Evolutionary conservation across 2,329 filamentous ascomycete species (phyloP).

Genomic region (Lasiodiplodia citricola): DNA sequence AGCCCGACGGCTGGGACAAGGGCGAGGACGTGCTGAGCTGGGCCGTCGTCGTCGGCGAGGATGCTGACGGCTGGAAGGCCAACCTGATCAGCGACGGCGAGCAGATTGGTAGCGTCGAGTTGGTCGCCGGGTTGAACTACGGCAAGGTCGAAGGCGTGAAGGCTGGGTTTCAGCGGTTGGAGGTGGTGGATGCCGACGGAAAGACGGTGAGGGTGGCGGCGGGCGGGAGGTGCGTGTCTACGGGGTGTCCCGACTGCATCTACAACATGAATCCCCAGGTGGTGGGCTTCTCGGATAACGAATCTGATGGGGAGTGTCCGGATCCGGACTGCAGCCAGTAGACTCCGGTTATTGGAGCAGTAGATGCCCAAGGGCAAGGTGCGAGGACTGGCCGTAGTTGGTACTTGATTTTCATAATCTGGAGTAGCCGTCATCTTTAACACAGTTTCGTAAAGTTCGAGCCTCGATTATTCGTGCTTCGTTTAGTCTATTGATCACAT

Average conservation of each 20-base stretch:
- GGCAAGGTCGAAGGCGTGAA: slow-evolving; percentile 3
- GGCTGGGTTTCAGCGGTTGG: slow-evolving; percentile 3
- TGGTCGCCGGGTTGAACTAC: slow-evolving; percentile 10
- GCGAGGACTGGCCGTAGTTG: not conserved
- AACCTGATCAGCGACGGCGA: not conserved
- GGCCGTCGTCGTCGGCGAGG: not conserved
- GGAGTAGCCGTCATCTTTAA: not conserved
- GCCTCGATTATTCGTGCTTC: not conserved
- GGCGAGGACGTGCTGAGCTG: slow-evolving; percentile 12
- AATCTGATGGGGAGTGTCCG: not conserved
- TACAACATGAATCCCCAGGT: slow-evolving; percentile 27
- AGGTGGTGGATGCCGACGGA: slow-evolving; percentile 2
- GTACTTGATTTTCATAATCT: not conserved
- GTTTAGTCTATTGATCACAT: not conserved
- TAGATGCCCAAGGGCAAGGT: not conserved
- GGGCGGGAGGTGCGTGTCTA: not conserved
- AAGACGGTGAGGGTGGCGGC: not conserved
- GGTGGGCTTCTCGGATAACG: not conserved
- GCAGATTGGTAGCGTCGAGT: not conserved
- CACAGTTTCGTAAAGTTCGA: not conserved
- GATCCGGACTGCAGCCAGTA: not conserved
- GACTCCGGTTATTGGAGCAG: not conserved
- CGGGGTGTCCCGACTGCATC: slow-evolving; percentile 19
- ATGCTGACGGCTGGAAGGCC: not conserved
- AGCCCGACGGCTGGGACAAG: not conserved